A percentile compares a stretch with the other conserved stretches of the same genome.
These are phyloP conservation scores for Cryptosporidium parvum DNA, from an alignment of 169 alveolate species.

Conservation along the genomic window DNA sequence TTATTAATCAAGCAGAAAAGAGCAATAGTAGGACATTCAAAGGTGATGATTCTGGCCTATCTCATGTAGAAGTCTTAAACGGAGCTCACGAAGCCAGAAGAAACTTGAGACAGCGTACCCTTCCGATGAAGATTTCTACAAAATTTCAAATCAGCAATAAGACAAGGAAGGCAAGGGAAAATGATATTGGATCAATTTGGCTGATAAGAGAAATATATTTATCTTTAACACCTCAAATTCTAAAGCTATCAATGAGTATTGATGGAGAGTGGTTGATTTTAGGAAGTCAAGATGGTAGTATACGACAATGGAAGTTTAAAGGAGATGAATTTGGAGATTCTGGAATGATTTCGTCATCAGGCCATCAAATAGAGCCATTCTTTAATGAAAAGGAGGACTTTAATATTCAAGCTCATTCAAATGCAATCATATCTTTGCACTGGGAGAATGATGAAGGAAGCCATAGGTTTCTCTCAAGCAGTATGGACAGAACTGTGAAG, in stretches of 20 bases:
- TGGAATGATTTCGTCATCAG: not conserved
- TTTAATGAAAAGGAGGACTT: slow-evolving; percentile 58
- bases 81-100: slow-evolving; percentile 41
- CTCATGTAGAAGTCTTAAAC: not conserved
- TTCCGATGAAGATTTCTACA: slow-evolving; percentile 57
- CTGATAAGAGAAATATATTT: slow-evolving; percentile 53
- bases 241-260: slow-evolving; percentile 53
- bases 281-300: slow-evolving; percentile 68
- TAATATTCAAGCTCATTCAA: slow-evolving; percentile 28
- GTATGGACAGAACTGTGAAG: slow-evolving; percentile 74
- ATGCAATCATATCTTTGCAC: slow-evolving; percentile 64
- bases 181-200: slow-evolving; percentile 56
- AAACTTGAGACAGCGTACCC: slow-evolving; percentile 37
- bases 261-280: slow-evolving; percentile 60
- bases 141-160: slow-evolving; percentile 34
- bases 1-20: not conserved
- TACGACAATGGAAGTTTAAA: slow-evolving; percentile 51
- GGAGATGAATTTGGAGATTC: not conserved
- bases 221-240: slow-evolving; percentile 32
- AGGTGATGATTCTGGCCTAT: not conserved
- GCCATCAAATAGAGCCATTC: slow-evolving; percentile 32
- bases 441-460: slow-evolving; percentile 54
- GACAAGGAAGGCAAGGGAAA: slow-evolving; percentile 30
- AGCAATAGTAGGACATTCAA: not conserved
- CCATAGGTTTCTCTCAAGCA: slow-evolving; percentile 56